phyloP scores from a whole-genome alignment of 371 early-diverging fungal genomes.

The Amoeboaphelidium protococcarum region DNA sequence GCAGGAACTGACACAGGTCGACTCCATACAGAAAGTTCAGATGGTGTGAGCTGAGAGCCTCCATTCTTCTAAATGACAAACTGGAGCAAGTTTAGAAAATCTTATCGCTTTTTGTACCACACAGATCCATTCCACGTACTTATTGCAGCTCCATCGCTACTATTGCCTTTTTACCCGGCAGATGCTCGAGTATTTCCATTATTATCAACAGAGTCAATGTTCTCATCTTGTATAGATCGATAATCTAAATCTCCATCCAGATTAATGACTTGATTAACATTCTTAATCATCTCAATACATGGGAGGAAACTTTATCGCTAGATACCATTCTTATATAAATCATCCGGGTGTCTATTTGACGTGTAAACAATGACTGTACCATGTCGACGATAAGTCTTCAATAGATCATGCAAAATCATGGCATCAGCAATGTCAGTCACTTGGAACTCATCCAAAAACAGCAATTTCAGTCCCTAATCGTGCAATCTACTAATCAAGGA shows the following conservation, averaged over 20 bases:
- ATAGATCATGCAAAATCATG: constrained; percentile 63
- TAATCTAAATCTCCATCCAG: constrained; percentile 75
- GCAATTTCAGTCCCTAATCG: constrained; percentile 41
- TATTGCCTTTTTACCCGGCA: no score
- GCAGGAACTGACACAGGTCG: no score
- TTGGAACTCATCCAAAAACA: constrained; percentile 92
- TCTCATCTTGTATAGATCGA: constrained; percentile 22
- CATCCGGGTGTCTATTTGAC: constrained; percentile 74
- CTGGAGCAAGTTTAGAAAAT: no score
- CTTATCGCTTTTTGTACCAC: no score
- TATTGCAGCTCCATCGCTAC: no score
- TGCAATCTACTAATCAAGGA: constrained; percentile 53
- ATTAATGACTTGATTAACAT: constrained; percentile 42
- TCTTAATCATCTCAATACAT: constrained; percentile 56
- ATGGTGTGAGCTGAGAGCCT: no score
- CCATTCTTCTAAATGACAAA: no score
- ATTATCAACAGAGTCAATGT: no score
- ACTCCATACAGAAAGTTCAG: no score
- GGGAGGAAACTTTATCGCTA: constrained; percentile 71
- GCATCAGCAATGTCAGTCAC: constrained; percentile 43
- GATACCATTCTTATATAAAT: constrained; percentile 80
- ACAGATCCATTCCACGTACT: no score
- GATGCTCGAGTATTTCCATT: no score
- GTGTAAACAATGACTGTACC: constrained; percentile 78
- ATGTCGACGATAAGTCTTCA: constrained; percentile 45